A percentile compares a stretch with the other conserved stretches of the same genome.
Conservation (phyloP, 257 asterid genomes). For the Apocynum venetum region DNA sequence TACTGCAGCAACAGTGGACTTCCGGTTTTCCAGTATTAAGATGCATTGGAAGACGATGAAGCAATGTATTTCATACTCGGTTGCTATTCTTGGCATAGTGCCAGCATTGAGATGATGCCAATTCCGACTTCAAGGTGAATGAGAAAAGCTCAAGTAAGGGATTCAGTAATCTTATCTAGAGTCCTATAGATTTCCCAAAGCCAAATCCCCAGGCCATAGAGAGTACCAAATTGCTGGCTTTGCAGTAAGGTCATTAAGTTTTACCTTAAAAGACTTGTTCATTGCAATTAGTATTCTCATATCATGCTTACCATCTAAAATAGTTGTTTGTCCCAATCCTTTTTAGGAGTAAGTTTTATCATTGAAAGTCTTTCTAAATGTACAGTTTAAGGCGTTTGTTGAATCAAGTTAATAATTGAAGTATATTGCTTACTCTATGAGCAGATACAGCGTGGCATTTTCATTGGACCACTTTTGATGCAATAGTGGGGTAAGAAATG, state of each 20-base stretch:
- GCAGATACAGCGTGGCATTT: neutral
- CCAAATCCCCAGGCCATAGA: neutral
- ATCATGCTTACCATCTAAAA: neutral
- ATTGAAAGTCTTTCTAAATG: too few relatives aligned
- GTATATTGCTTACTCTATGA: too few relatives aligned
- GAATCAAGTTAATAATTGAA: neutral
- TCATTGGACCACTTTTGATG: neutral
- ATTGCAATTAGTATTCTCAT: neutral
- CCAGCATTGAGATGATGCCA: too few relatives aligned
- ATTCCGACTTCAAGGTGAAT: neutral
- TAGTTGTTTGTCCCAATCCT: neutral
- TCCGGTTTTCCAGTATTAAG: too few relatives aligned
- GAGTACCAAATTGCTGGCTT: neutral
- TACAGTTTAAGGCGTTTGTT: too few relatives aligned
- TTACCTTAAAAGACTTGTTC: neutral
- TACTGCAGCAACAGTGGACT: too few relatives aligned
- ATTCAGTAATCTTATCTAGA: too few relatives aligned
- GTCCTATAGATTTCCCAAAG: neutral
- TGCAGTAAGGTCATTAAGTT: neutral
- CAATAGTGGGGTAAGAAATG: neutral
- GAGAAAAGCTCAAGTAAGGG: neutral
- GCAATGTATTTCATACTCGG: too few relatives aligned
- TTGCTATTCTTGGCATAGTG: too few relatives aligned
- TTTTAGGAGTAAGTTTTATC: too few relatives aligned
- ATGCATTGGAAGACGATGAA: too few relatives aligned